Evolutionary conservation across 495 filamentous ascomycete species (phyloP), one percentile per base, ranked within the genome.

Genomic region (Jackrogersella minutella): DNA sequence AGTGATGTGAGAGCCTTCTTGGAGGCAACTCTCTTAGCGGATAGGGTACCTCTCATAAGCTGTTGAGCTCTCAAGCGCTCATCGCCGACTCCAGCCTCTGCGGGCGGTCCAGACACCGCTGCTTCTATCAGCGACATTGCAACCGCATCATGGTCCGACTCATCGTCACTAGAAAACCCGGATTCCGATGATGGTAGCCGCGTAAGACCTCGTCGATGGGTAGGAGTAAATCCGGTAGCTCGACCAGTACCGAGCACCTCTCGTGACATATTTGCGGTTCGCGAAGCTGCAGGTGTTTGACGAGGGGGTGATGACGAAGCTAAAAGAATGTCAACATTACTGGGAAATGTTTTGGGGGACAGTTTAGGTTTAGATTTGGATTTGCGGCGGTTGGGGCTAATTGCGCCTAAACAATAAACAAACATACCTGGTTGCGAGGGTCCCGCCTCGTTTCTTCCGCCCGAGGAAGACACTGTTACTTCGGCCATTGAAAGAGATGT

Each of bases 1-100:
- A 85, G 74, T 10, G 79, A 75, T 10, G 69, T 71, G n/a, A 84
- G 58, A 1, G 82, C 80, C 17, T 75, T 77, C 59, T 70, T 80
- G 2, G 81, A 82, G 2, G 82, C 79, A 4, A 85, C 74, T 31
- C 74, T 74, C 61, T 82, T 83, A 40, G 52, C 75, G 2, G 66
- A 69, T 43, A 74, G 57, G 39, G 76, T 77, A 44, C 75, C 82
- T 46, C 77, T 78, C 40, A 78, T 62, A 2, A 77, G 36, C 66
- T 77, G 82, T 21, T 74, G 70, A 7, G 71, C 69, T 40, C 74
- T 72, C 37, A 79, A n/a, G 11, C 69, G 73, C 11, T 61, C 69
- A 6, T 80, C 78, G n/a, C n/a, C n/a, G 17, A 64, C 52, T 22
- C 52, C 26, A 24, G 61, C 30, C 26, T 70, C 58, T 14, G 40